Conservation (phyloP, 345 rosid genomes). For the Aquilaria sinensis region DNA sequence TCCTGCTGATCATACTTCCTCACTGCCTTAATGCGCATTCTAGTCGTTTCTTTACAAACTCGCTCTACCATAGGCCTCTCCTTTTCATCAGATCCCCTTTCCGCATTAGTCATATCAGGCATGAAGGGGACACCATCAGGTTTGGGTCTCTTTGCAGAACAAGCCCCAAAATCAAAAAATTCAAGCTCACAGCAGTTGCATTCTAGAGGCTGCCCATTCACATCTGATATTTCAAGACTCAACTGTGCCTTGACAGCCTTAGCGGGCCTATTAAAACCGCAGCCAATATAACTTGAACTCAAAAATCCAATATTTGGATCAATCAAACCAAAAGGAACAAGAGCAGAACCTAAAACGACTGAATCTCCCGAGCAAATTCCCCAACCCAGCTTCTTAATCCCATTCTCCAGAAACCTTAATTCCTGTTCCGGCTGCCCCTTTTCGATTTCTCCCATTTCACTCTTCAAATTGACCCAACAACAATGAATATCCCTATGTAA, state of each 20-base stretch:
- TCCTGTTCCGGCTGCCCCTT: constrained; percentile 15
- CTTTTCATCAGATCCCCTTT: constrained; percentile 15
- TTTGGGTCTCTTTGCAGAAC: constrained; percentile 8
- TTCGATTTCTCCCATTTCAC: constrained; percentile 22
- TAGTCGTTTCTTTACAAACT: constrained; percentile 27
- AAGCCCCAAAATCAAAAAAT: constrained; percentile 30
- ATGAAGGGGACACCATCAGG: constrained; percentile 3
- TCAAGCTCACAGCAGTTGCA: constrained; percentile 70
- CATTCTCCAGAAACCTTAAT: constrained; percentile 37
- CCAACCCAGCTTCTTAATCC: constrained; percentile 70
- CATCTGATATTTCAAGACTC: constrained; percentile 69
- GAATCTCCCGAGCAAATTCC: constrained; percentile 77
- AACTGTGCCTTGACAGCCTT: constrained; percentile 28
- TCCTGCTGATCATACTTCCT: constrained; percentile 30
- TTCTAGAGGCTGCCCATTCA: constrained; percentile 60
- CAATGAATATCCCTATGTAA: constrained; percentile 65
- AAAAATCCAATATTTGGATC: constrained; percentile 58
- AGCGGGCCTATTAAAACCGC: constrained; percentile 8
- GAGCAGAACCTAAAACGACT: constrained; percentile 46
- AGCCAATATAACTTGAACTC: constrained; percentile 14
- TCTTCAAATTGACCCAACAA: constrained; percentile 68
- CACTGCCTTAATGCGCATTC: constrained; percentile 46
- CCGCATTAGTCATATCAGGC: constrained; percentile 17
- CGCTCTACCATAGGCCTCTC: constrained; percentile 22
- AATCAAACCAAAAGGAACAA: constrained; percentile 77